phyloP scores from a whole-genome alignment of 2,329 filamentous ascomycete genomes.

The Lithohypha guttulata region DNA sequence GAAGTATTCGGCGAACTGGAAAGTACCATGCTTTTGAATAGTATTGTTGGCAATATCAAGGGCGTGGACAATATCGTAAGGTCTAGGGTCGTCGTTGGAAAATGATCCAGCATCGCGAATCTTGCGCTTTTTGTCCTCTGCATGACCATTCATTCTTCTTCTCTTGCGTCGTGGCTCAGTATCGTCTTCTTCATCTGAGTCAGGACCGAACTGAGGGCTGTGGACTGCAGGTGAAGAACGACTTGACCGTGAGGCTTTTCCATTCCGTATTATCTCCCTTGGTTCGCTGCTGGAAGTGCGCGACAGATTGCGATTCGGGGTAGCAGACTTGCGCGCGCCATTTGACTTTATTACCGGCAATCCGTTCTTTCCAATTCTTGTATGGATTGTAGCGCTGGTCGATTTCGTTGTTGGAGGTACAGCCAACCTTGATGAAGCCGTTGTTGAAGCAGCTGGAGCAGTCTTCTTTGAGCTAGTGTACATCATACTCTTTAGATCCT shows the following conservation, averaged over 20 bases:
- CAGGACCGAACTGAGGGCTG: slow-evolving; percentile 21
- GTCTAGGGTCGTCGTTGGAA: slow-evolving; percentile 29
- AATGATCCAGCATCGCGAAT: slow-evolving; percentile 38
- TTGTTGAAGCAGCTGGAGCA: neutral
- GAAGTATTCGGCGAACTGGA: slow-evolving; percentile 23
- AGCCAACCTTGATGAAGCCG: neutral
- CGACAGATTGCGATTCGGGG: slow-evolving; percentile 15
- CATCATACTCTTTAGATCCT: slow-evolving; percentile 7
- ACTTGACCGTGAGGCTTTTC: slow-evolving; percentile 11
- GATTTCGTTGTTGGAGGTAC: neutral
- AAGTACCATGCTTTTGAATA: slow-evolving; percentile 28
- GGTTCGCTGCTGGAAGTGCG: slow-evolving; percentile 19
- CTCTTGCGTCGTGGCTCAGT: slow-evolving; percentile 26
- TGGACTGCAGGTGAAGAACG: slow-evolving; percentile 19
- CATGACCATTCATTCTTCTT: slow-evolving; percentile 29
- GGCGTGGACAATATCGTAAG: slow-evolving; percentile 39
- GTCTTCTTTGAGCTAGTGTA: slow-evolving; percentile 5
- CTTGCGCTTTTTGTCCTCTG: slow-evolving; percentile 32
- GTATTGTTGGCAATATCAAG: slow-evolving; percentile 35
- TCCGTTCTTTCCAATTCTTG: slow-evolving; percentile 3
- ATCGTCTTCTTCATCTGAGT: slow-evolving; percentile 24
- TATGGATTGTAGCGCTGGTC: neutral
- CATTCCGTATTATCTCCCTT: slow-evolving; percentile 15
- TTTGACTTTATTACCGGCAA: slow-evolving; percentile 5
- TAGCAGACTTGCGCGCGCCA: slow-evolving; percentile 15